Percentiles rank a stretch among this genome's conserved stretches.
Conservation (phyloP, 768 basidiomycete genomes). For the Leccinellum luteum region DNA sequence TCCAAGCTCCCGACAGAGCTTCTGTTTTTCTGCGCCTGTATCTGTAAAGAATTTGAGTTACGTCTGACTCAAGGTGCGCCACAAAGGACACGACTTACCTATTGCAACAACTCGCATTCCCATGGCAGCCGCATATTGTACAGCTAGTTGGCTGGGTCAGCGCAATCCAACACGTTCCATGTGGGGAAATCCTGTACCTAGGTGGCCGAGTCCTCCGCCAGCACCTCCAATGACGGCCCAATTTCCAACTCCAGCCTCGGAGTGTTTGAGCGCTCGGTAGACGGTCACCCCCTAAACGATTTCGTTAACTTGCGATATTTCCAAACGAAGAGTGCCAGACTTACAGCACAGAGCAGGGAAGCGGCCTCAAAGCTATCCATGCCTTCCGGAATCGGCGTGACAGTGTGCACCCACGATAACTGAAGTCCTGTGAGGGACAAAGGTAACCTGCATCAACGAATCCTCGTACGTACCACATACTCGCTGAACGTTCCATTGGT, state of each 20-base stretch:
- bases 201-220: conserved; percentile 76
- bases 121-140: conserved; percentile 78
- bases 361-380: conserved; percentile 66
- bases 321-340: neutral
- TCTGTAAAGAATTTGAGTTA: conserved; percentile 43
- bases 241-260: conserved; percentile 61
- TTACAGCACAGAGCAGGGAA: conserved; percentile 74
- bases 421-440: conserved; percentile 17
- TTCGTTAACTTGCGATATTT: neutral
- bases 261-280: conserved; percentile 80
- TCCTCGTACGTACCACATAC: conserved; percentile 46
- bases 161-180: too few relatives aligned
- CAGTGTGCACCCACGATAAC: conserved; percentile 68
- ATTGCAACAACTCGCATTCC: conserved; percentile 80
- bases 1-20: conserved; percentile 56
- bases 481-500: conserved; percentile 77
- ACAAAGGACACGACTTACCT: conserved; percentile 29
- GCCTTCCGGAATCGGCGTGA: conserved; percentile 77
- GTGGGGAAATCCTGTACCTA: conserved; percentile 40
- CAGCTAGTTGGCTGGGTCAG: conserved; percentile 36
- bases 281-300: conserved; percentile 68
- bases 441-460: neutral
- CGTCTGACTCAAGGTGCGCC: neutral
- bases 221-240: conserved; percentile 78
- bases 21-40: conserved; percentile 67